phyloP scores from a whole-genome alignment of 768 basidiomycete genomes.

The Hortiboletus campestris region DNA sequence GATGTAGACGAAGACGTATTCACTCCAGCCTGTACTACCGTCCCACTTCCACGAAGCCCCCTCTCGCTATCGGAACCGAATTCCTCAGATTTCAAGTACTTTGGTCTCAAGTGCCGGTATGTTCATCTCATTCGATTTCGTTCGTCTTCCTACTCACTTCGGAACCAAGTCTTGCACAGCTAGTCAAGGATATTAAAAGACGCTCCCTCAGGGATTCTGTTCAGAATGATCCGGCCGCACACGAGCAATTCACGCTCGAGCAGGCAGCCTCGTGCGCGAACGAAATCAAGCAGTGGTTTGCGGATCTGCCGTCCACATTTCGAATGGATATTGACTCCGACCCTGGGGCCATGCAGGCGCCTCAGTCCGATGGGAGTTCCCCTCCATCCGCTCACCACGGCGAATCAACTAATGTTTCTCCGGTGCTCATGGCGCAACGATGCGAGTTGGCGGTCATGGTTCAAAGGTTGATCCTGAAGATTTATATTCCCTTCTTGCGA shows the following conservation, averaged over 20 bases:
- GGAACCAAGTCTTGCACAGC: slow-evolving; percentile 50
- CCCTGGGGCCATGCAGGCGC: slow-evolving; percentile 12
- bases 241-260: slow-evolving; percentile 51
- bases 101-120: slow-evolving; percentile 61
- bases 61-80: slow-evolving; percentile 27
- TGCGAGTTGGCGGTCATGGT: slow-evolving; percentile 62
- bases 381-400: slow-evolving; percentile 9
- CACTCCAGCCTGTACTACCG: slow-evolving; percentile 41
- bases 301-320: slow-evolving; percentile 49
- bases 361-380: slow-evolving; percentile 8
- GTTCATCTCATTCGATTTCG: slow-evolving; percentile 8
- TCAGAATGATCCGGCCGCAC: slow-evolving; percentile 26
- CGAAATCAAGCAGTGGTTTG: slow-evolving; percentile 54
- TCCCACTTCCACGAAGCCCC: slow-evolving; percentile 39
- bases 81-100: slow-evolving; percentile 43
- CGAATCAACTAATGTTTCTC: slow-evolving; percentile 26
- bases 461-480: slow-evolving; percentile 58
- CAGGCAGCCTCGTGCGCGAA: slow-evolving; percentile 57
- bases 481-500: slow-evolving; percentile 67
- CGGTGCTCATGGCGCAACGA: slow-evolving; percentile 47
- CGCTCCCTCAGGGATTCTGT: slow-evolving; percentile 44
- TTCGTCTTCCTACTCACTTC: slow-evolving; percentile 2
- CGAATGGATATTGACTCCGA: slow-evolving; percentile 41
- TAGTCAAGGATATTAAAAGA: slow-evolving; percentile 61
- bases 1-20: slow-evolving; percentile 58